phyloP scores from a whole-genome alignment of 306 rosid species.

The Glycine tomentella region DNA sequence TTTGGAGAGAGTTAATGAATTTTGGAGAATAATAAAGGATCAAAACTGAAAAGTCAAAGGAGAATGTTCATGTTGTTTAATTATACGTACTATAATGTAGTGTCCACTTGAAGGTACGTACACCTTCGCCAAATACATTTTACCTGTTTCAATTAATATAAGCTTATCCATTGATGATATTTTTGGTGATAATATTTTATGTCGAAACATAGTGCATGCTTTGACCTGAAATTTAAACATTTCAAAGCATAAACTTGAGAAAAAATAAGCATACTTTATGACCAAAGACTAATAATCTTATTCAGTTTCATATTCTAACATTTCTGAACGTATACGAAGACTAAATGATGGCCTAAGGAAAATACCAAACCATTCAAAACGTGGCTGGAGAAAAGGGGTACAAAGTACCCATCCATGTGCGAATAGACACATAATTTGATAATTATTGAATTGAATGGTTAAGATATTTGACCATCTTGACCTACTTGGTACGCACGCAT shows the following conservation, averaged over 20 bases:
- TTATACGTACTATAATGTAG: no score
- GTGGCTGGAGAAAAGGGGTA: background rate
- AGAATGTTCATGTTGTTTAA: no score
- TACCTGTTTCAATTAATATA: background rate
- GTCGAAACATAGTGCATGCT: background rate
- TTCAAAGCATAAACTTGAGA: no score
- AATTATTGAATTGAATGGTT: slow-evolving; percentile 39
- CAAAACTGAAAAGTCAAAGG: no score
- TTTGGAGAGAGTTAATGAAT: no score
- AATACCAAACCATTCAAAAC: slow-evolving; percentile 20
- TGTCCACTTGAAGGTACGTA: no score
- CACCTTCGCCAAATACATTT: background rate
- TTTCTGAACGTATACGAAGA: background rate
- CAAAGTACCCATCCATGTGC: background rate
- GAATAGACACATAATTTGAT: background rate
- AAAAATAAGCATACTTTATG: background rate
- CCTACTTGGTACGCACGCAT: slow-evolving; percentile 17
- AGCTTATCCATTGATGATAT: background rate
- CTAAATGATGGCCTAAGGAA: background rate
- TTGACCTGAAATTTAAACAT: no score
- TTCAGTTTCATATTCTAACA: background rate
- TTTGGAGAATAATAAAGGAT: no score
- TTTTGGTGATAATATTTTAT: background rate
- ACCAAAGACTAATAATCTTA: slow-evolving; percentile 16
- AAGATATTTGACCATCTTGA: slow-evolving; percentile 41